These are phyloP conservation scores for Noccaea bulbosa DNA, from an alignment of 345 rosid genomes.

Conservation along the genomic window DNA sequence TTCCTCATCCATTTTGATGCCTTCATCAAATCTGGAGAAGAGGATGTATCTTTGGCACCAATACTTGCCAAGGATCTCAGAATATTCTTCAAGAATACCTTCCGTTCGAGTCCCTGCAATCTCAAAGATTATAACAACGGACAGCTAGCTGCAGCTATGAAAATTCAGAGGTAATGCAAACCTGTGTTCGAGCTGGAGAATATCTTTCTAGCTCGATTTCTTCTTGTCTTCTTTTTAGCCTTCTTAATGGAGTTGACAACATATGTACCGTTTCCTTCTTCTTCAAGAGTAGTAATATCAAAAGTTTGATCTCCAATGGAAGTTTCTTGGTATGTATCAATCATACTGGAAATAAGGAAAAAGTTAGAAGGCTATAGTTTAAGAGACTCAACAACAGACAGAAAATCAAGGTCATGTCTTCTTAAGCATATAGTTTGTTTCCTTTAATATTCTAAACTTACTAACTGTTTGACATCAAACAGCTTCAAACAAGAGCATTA, in stretches of 20 bases:
- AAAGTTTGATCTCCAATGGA: constrained; percentile 39
- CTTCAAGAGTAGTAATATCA: constrained; percentile 38
- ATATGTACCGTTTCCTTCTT: constrained; percentile 40
- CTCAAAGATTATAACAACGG: not conserved
- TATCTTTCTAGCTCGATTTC: constrained; percentile 46
- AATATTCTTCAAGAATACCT: constrained; percentile 50
- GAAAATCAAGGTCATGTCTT: constrained; percentile 13
- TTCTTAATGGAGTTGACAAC: constrained; percentile 38
- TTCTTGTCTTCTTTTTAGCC: constrained; percentile 60
- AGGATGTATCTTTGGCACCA: constrained; percentile 84
- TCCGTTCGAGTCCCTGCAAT: constrained; percentile 51
- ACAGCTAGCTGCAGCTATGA: not conserved
- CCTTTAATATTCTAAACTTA: too few relatives aligned
- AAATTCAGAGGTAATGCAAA: constrained; percentile 26
- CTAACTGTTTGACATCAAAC: too few relatives aligned
- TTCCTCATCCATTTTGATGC: constrained; percentile 92
- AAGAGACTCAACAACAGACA: not conserved
- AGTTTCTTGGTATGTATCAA: constrained; percentile 38
- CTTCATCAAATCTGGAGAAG: constrained; percentile 83
- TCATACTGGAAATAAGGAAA: constrained; percentile 51
- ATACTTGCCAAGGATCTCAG: constrained; percentile 62
- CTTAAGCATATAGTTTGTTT: not conserved
- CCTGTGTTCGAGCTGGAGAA: constrained; percentile 49
- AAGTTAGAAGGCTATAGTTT: constrained; percentile 13
- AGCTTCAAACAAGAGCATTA: constrained; percentile 8